These are phyloP conservation scores for Cercospora canescens DNA, from an alignment of 2,329 filamentous ascomycete species.

Conservation along the genomic window DNA sequence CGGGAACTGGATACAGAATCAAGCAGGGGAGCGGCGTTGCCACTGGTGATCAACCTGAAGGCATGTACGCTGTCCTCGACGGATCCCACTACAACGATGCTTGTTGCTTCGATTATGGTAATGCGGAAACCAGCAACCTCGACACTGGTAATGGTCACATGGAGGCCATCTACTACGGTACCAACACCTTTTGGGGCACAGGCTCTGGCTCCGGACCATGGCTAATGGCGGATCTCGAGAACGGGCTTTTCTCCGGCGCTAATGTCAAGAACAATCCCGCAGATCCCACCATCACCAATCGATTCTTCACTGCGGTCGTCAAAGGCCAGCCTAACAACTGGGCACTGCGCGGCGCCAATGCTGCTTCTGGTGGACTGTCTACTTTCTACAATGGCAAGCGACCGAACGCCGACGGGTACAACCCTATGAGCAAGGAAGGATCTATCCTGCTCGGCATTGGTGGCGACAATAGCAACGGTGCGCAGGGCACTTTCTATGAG, in stretches of 20 bases:
- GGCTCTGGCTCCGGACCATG: slow-evolving; percentile 63
- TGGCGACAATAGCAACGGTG: slow-evolving; percentile 63
- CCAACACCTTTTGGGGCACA: slow-evolving; percentile 55
- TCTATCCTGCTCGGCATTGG: slow-evolving; percentile 69
- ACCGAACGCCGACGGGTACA: slow-evolving; percentile 54
- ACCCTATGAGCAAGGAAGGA: slow-evolving; percentile 64
- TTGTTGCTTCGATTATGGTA: slow-evolving; percentile 54
- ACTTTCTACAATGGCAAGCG: slow-evolving; percentile 62
- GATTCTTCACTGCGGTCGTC: slow-evolving; percentile 59
- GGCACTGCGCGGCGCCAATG: slow-evolving; percentile 61
- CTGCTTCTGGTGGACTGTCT: slow-evolving; percentile 54
- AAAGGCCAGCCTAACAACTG: slow-evolving; percentile 60
- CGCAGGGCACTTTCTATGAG: slow-evolving; percentile 57
- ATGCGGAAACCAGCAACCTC: slow-evolving; percentile 41
- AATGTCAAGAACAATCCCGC: slow-evolving; percentile 49
- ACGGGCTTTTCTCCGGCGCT: slow-evolving; percentile 62
- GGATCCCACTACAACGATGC: slow-evolving; percentile 59
- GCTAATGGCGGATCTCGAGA: slow-evolving; percentile 70
- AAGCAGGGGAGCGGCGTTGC: slow-evolving; percentile 55
- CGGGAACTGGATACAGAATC: slow-evolving; percentile 65
- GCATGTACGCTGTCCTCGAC: slow-evolving; percentile 62
- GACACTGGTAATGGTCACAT: slow-evolving; percentile 64
- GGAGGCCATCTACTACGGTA: slow-evolving; percentile 68
- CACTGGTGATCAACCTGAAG: slow-evolving; percentile 56
- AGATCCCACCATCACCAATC: slow-evolving; percentile 54